Base-by-base conservation (phyloP, 768 basidiomycete species). In the Rhizopogon salebrosus region DNA sequence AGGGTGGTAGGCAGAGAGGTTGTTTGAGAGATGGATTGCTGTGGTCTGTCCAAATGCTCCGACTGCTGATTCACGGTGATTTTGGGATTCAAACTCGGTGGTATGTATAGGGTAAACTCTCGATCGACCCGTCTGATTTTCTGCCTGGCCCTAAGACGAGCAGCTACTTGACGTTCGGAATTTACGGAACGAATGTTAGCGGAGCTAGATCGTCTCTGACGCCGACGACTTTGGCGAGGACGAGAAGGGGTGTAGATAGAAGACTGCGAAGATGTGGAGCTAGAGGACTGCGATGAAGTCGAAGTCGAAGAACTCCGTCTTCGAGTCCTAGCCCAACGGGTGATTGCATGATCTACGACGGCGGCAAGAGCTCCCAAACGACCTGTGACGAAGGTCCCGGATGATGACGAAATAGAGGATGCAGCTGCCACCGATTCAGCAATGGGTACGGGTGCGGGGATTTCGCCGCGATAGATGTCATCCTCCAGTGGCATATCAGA, bases 281-380 rank as follows among this genome's bases (percentile, higher is more conserved):
- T 60, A 3, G 73, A 68, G 3, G 78, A 75, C 0, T 77, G 75
- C 1, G 74, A 72, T 2, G 78, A 74, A n/a, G 76, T 76, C 0
- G 79, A 72, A 2, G 70, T 63, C 1, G 75, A 71, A 1, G 71
- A 69, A 61, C 74, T 75, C 38, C 75, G 74, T 22, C 45, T 46
- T 16, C 45, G 45, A 46, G 10, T 10, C 55, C 81, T 73, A 20
- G 86, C 85, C 87, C 87, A 90, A 54, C 82, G 78, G 35, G 83
- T 70, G 54, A 89, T 87, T 6, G 87, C 87, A 45, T 78, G 74
- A 57, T 90, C 88, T 9, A 89, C 76, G 35, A 85, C 77, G 1
- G 83, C 76, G 18, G 85, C 76, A 29, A 84, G 72, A 20, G 76
- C 74, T 7, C 80, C 80, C 29, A 81, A 69, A 5, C 72, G 70